Conservation (phyloP, 1,139 yeast genomes). For the Yamadazyma friedrichii region DNA sequence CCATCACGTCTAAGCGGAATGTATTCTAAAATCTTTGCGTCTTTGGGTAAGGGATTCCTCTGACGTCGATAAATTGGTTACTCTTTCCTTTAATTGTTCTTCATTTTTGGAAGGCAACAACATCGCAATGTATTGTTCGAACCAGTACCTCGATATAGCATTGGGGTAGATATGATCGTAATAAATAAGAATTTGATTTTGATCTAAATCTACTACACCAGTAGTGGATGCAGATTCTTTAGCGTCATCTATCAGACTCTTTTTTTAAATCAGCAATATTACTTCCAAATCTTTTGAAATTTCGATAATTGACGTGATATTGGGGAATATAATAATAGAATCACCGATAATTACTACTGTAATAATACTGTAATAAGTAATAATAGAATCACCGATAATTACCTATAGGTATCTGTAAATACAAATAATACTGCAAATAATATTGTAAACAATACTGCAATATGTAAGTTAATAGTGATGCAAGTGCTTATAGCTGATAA, state of each 20-base stretch:
- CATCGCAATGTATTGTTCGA: constrained; percentile 22
- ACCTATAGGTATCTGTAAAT: too few species aligned
- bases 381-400: too few species aligned
- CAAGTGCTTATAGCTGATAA: too few species aligned
- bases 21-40: constrained; percentile 35
- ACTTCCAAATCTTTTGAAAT: constrained; percentile 10
- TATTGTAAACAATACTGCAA: too few species aligned
- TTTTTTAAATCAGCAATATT: constrained; percentile 34
- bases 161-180: constrained; percentile 40
- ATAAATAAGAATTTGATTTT: constrained; percentile 35
- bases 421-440: too few species aligned
- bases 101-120: constrained; percentile 19
- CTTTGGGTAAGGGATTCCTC: constrained; percentile 30
- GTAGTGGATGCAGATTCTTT: constrained; percentile 40
- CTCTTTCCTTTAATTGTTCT: constrained; percentile 21
- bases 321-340: too few species aligned
- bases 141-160: constrained; percentile 21
- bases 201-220: constrained; percentile 40
- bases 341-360: too few species aligned
- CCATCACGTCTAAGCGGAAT: constrained; percentile 82
- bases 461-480: too few species aligned
- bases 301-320: too few species aligned
- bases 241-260: constrained; percentile 32
- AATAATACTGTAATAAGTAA: too few species aligned
- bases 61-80: constrained; percentile 22